Base-by-base conservation (phyloP, 345 rosid genomes). In the Ceriops decandra region DNA sequence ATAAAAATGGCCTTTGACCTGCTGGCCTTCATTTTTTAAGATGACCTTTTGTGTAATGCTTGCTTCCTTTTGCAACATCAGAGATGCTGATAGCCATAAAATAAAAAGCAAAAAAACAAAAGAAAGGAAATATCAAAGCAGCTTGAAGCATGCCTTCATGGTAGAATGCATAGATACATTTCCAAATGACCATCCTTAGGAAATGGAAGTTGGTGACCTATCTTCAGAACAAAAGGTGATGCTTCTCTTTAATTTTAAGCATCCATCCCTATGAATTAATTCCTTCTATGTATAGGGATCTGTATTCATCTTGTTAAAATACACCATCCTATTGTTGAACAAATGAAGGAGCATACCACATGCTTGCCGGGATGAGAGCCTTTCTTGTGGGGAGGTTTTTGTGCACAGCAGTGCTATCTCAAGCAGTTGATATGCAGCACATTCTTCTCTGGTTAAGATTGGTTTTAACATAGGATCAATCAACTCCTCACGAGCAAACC, bases 331-430 rank as follows among this genome's bases (percentile, higher is more conserved):
- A 62, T 79, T 84, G 79, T 83, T 87, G 77, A 83, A 78, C 72
- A 88, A 72, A 75, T 87, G 85, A 31, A 78, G 75, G 60, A 93
- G 90, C n/a, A 68, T 85, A 72, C 87, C 89, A 69, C 89, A 81
- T 0, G 88, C 95, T 71, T 87, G 88, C 59, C 98, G 82, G 11
- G 96, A 81, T 0, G 95, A 79, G 13, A 88, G 97, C 80, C 99
- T 82, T 70, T 90, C 97, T 17, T 85, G 93, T 0, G 98, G 93
- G 28, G 74, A 62, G 38, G 85, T 85, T 77, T 81, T 83, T 2
- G 97, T 95, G 86, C 98, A 89, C 64, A 83, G 83, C 72, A 89
- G 72, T 51, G 96, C 98, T 63, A 91, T 81, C 72, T 95, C 88
- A 52, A 95, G 90, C 79, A 90, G 85, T 64, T 86, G 93, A 81